Evolutionary conservation across 352 stramenopile genomes (phyloP).

Genomic region (Lagenidium giganteum): DNA sequence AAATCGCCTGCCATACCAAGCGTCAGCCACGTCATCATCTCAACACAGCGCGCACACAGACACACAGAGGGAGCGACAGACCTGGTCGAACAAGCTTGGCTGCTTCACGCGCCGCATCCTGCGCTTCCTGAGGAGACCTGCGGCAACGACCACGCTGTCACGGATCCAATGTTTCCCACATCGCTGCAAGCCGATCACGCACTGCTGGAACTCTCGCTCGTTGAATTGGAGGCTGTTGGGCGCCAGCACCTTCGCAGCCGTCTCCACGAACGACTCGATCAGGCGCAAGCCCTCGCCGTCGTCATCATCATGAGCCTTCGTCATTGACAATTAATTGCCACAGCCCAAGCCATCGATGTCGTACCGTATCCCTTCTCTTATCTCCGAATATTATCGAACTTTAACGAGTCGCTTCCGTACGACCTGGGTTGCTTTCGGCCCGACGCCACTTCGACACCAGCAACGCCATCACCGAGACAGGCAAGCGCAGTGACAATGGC

Average conservation of each 20-base stretch:
- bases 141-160: not conserved
- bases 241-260: constrained; percentile 44
- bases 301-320: not conserved
- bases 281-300: not conserved
- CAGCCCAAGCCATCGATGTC: no score
- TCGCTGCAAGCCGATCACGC: not conserved
- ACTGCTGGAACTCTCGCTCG: constrained; percentile 71
- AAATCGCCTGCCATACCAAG: constrained; percentile 53
- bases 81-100: constrained; percentile 58
- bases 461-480: no score
- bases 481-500: no score
- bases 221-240: constrained; percentile 76
- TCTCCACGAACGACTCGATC: constrained; percentile 30
- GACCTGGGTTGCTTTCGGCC: no score
- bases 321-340: no score
- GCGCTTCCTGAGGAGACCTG: constrained; percentile 54
- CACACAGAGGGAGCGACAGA: constrained; percentile 5
- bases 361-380: no score
- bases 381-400: no score
- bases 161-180: not conserved
- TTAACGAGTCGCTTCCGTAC: no score
- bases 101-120: constrained; percentile 50
- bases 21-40: not conserved
- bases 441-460: no score
- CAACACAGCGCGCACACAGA: not conserved